A percentile compares a stretch with the other conserved stretches of the same genome.
These are phyloP conservation scores for Chlamydomonas applanata DNA, from an alignment of 139 green algal genomes.

Conservation along the genomic window DNA sequence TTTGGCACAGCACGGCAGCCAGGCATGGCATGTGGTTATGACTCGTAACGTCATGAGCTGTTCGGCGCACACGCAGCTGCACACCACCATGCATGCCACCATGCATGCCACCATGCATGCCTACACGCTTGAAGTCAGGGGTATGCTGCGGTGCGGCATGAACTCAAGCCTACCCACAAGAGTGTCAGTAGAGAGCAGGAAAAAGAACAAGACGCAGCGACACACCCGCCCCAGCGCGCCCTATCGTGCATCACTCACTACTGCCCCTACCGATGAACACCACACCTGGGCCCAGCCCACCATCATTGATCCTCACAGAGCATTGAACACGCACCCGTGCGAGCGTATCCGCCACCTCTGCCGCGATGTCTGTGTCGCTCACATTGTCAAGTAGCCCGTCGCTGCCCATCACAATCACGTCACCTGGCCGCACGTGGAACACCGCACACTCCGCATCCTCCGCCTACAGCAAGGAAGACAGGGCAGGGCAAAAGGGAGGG, in stretches of 20 bases:
- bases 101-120: not conserved
- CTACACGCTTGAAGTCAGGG: no score
- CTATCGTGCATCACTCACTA: not conserved
- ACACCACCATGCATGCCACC: not conserved
- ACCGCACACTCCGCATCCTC: conserved; percentile 79
- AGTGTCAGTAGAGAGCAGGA: no score
- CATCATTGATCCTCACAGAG: not conserved
- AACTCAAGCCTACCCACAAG: no score
- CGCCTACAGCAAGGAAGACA: conserved; percentile 1
- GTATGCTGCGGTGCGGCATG: no score
- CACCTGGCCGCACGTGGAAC: conserved; percentile 64
- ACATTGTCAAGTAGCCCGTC: conserved; percentile 95
- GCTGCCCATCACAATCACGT: conserved; percentile 83
- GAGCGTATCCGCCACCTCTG: conserved; percentile 22
- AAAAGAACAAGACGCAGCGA: no score
- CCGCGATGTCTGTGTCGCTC: conserved; percentile 64
- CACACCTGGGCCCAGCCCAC: no score
- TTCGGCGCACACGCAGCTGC: no score
- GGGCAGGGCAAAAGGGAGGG: no score
- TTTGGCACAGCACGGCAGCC: not conserved
- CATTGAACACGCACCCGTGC: not conserved
- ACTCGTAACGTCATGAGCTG: no score
- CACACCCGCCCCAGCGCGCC: no score
- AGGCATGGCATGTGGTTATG: no score
- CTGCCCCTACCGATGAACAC: no score